These are phyloP conservation scores for Tetrapisispora pingtungensis DNA, from an alignment of 805 yeast species.

Conservation along the genomic window DNA sequence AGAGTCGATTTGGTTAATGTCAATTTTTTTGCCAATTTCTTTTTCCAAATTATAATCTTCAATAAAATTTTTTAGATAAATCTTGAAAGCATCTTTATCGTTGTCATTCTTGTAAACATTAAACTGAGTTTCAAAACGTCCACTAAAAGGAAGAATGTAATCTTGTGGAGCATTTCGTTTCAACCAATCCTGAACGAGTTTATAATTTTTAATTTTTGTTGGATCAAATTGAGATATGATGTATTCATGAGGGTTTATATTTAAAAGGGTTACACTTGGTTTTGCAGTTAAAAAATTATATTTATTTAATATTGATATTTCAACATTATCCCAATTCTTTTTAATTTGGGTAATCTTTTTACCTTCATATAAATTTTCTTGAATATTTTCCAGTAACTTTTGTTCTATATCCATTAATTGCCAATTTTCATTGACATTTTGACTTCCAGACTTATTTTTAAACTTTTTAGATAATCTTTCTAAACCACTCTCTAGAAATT, in stretches of 20 bases:
- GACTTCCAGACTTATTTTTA: conserved; percentile 26
- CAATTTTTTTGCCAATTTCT: conserved; percentile 27
- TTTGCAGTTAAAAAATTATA: conserved; percentile 76
- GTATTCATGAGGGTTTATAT: conserved; percentile 64
- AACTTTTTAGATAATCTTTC: conserved; percentile 39
- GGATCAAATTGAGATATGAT: conserved; percentile 18
- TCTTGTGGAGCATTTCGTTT: conserved; percentile 49
- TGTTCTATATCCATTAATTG: conserved; percentile 32
- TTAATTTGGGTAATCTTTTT: conserved; percentile 50
- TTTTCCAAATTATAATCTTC: conserved; percentile 29
- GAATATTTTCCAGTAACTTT: conserved; percentile 32
- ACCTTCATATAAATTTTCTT: conserved; percentile 43
- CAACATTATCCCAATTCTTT: conserved; percentile 51
- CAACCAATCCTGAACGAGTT: conserved; percentile 55
- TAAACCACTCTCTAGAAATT: conserved; percentile 49
- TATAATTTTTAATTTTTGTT: conserved; percentile 41
- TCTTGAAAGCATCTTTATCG: background rate
- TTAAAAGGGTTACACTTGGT: conserved; percentile 72
- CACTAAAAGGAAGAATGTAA: conserved; percentile 59
- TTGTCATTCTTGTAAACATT: conserved; percentile 26
- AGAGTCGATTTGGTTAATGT: conserved; percentile 27
- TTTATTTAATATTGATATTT: conserved; percentile 56
- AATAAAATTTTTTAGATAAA: conserved; percentile 11
- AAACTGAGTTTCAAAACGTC: conserved; percentile 36
- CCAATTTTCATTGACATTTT: background rate